Evolutionary conservation across 805 yeast species (phyloP).

Genomic region (Monosporozyma yasuniensis): DNA sequence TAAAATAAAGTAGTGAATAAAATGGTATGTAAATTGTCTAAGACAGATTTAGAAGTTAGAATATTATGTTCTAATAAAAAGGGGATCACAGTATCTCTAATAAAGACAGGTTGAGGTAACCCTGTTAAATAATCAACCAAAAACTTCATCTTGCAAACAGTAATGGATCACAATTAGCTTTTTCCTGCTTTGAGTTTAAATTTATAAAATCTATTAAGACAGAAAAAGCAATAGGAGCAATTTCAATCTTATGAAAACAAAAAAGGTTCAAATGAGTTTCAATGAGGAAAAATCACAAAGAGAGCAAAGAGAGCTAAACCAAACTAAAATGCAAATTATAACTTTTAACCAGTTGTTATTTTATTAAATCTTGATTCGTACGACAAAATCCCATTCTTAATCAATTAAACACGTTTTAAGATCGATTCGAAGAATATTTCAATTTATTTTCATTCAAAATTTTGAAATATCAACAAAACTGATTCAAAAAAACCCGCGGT

Average conservation of each 20-base stretch:
- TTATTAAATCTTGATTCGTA: neutral
- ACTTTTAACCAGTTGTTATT: too few relatives aligned
- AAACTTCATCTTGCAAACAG: conserved; percentile 1
- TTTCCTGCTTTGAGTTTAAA: too few relatives aligned
- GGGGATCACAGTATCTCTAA: conserved; percentile 12
- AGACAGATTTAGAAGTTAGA: conserved; percentile 16
- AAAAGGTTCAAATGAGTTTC: too few relatives aligned
- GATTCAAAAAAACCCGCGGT: neutral
- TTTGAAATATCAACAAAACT: neutral
- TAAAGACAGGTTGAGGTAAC: conserved; percentile 13
- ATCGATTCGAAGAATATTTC: neutral
- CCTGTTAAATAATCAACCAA: conserved; percentile 12
- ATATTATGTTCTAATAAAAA: conserved; percentile 8
- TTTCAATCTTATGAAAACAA: too few relatives aligned
- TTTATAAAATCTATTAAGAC: neutral
- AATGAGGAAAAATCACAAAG: too few relatives aligned
- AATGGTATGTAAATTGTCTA: conserved; percentile 24
- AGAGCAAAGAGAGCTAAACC: too few relatives aligned
- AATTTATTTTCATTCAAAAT: neutral
- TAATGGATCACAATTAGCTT: neutral
- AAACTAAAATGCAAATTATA: too few relatives aligned
- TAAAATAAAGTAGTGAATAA: conserved; percentile 25
- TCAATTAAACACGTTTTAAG: neutral
- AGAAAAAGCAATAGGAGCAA: neutral
- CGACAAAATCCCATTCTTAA: neutral